Conservation (phyloP, 2,329 filamentous ascomycete species). For the Phialophora chinensis region DNA sequence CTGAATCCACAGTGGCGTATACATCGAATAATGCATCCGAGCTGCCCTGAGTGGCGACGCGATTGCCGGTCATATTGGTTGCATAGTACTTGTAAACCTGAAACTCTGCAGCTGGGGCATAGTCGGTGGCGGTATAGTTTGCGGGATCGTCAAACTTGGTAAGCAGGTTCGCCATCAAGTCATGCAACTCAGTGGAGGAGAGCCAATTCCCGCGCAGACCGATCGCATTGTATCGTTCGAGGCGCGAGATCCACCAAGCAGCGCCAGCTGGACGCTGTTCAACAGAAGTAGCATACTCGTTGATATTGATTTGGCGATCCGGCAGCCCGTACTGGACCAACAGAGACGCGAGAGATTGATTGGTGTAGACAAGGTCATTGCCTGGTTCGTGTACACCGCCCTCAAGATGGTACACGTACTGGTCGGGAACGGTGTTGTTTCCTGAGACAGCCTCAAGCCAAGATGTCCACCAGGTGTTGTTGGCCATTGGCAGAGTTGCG, state of each 20-base stretch:
- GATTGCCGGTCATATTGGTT: background rate
- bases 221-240: constrained; percentile 1
- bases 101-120: background rate
- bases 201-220: background rate
- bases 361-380: background rate
- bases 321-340: background rate
- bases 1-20: background rate
- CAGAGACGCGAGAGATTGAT: background rate
- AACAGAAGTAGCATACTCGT: background rate
- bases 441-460: background rate
- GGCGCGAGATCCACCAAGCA: background rate
- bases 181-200: background rate
- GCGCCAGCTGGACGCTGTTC: background rate
- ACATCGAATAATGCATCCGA: background rate
- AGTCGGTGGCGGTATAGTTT: background rate
- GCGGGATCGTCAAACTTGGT: background rate
- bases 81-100: background rate
- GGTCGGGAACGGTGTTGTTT: constrained; percentile 4
- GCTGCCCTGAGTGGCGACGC: background rate
- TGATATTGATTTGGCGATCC: background rate
- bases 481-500: background rate
- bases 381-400: background rate
- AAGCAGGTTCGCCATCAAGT: background rate
- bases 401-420: constrained; percentile 1
- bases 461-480: background rate